phyloP scores from a whole-genome alignment of 1,284 basidiomycete species.

The Puccinia hordei region DNA sequence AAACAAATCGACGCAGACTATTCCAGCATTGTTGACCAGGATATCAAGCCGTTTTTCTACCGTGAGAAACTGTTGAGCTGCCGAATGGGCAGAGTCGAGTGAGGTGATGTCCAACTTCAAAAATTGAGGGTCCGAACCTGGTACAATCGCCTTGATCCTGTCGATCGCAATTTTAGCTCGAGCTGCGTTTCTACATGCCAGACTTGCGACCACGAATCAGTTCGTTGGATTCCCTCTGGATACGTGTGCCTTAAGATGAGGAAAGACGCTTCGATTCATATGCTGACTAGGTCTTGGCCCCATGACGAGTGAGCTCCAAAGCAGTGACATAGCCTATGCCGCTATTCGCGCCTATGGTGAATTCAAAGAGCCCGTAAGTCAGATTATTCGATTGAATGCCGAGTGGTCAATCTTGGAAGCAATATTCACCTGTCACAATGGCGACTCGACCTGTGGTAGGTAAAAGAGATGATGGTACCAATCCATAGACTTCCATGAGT shows the following conservation, averaged over 20 bases:
- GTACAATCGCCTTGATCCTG: conserved; percentile 51
- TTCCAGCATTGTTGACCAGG: conserved; percentile 58
- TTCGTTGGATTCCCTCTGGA: neutral
- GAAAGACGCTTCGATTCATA: neutral
- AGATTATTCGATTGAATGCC: neutral
- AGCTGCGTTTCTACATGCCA: conserved; percentile 30
- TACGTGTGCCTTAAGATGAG: neutral
- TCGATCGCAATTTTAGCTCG: conserved; percentile 27
- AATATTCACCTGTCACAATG: conserved; percentile 36
- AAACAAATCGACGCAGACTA: conserved; percentile 31
- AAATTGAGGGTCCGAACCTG: conserved; percentile 55
- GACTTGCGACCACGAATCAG: conserved; percentile 4
- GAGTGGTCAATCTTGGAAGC: neutral
- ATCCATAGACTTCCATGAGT: neutral
- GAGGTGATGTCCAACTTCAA: conserved; percentile 58
- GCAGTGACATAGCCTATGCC: conserved; percentile 40
- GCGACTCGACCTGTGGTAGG: conserved; percentile 33
- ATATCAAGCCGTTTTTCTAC: conserved; percentile 58
- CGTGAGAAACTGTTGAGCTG: conserved; percentile 55
- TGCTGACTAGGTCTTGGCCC: conserved; percentile 45
- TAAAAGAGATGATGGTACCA: neutral
- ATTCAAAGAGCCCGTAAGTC: neutral
- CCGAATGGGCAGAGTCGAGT: conserved; percentile 55
- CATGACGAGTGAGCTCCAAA: conserved; percentile 33
- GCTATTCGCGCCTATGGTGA: conserved; percentile 23